Conservation (phyloP, 2,329 filamentous ascomycete genomes). For the Xylaria sp. region DNA sequence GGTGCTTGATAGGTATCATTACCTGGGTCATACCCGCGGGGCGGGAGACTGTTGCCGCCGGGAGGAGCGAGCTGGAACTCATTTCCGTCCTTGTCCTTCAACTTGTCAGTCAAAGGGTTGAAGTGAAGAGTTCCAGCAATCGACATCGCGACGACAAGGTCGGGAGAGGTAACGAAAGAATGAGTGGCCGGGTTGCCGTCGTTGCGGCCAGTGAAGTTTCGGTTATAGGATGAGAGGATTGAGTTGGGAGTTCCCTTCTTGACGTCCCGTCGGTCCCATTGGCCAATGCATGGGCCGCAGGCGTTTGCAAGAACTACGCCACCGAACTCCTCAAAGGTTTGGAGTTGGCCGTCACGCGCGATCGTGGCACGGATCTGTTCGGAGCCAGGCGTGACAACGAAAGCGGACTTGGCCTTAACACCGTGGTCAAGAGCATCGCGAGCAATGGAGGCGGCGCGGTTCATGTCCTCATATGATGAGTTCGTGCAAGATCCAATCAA, state of each 20-base stretch:
- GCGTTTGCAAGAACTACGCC: conserved; percentile 95
- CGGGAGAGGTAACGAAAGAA: conserved; percentile 91
- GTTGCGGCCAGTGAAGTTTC: conserved; percentile 99
- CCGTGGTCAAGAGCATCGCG: conserved; percentile 91
- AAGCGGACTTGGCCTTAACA: conserved; percentile 90
- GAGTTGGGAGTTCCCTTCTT: conserved; percentile 97
- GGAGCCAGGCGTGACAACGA: conserved; percentile 95
- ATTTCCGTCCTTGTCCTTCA: conserved; percentile 96
- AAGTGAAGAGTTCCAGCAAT: conserved; percentile 88
- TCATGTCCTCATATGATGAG: conserved; percentile 88
- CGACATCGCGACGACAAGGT: conserved; percentile 87
- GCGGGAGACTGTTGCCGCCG: conserved; percentile 82
- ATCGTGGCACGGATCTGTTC: conserved; percentile 98
- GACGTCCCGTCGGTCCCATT: conserved; percentile 94
- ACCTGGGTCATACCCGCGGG: conserved; percentile 87
- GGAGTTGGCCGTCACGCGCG: conserved; percentile 86
- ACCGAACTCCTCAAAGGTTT: conserved; percentile 96
- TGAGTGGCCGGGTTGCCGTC: conserved; percentile 95
- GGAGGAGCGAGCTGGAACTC: conserved; percentile 90
- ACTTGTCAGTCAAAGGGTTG: conserved; percentile 91
- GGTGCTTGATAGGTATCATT: conserved; percentile 96
- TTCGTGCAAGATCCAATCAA: conserved; percentile 99
- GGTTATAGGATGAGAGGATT: conserved; percentile 99
- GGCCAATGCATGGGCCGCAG: conserved; percentile 91
- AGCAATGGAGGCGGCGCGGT: conserved; percentile 89